phyloP scores from a whole-genome alignment of 2,329 filamentous ascomycete genomes.

The Apiospora saccharicola region DNA sequence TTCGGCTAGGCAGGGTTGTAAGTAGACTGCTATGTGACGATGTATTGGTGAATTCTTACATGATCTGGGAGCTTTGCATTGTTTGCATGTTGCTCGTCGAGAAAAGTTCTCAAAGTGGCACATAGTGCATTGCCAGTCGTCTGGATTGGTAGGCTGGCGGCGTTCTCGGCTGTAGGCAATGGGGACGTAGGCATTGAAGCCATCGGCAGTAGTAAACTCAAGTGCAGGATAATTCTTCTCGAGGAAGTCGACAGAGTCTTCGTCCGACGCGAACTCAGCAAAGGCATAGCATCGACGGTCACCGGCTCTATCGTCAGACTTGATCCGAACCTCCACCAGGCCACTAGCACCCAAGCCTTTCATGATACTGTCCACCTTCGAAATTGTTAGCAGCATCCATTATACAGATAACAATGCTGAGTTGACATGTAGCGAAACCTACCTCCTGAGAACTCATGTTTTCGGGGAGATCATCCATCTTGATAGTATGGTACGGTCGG shows the following conservation, averaged over 20 bases:
- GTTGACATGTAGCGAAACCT: slow-evolving; percentile 6
- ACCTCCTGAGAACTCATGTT: slow-evolving; percentile 40
- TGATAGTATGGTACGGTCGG: slow-evolving; percentile 43
- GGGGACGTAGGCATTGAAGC: slow-evolving; percentile 42
- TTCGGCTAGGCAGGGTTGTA: slow-evolving; percentile 34
- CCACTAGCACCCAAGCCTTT: slow-evolving; percentile 40
- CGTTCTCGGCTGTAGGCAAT: slow-evolving; percentile 47
- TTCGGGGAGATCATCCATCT: slow-evolving; percentile 43
- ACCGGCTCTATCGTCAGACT: slow-evolving; percentile 41
- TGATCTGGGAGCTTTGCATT: slow-evolving; percentile 45
- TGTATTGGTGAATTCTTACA: slow-evolving; percentile 33
- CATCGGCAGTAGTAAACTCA: slow-evolving; percentile 43
- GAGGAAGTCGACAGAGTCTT: slow-evolving; percentile 49
- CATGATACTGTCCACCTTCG: slow-evolving; percentile 41
- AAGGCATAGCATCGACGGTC: slow-evolving; percentile 45
- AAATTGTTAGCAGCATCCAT: slow-evolving; percentile 3
- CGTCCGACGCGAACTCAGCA: slow-evolving; percentile 49
- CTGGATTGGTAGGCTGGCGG: slow-evolving; percentile 43
- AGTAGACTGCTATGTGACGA: neutral
- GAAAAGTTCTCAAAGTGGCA: slow-evolving; percentile 47
- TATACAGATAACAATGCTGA: neutral
- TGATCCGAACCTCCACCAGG: slow-evolving; percentile 43
- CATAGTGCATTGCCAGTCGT: slow-evolving; percentile 50
- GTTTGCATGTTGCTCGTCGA: slow-evolving; percentile 43
- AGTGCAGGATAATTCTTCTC: slow-evolving; percentile 47